Conservation (phyloP, 768 basidiomycete genomes). For the Mycena galopus region DNA sequence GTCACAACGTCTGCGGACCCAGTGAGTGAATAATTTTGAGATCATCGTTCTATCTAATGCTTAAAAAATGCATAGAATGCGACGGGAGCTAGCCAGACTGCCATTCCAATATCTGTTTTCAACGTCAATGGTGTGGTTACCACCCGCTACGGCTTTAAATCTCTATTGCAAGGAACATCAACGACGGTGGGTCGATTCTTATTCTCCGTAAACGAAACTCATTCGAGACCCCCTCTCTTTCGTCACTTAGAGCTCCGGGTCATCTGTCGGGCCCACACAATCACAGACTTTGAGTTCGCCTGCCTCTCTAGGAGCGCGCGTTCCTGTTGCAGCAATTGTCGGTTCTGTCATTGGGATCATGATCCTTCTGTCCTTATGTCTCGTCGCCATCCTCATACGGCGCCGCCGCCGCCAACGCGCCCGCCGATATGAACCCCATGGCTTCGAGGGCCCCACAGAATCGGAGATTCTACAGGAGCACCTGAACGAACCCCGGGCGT, state of each 20-base stretch:
- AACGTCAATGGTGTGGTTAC: background rate
- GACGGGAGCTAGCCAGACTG: background rate
- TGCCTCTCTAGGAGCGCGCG: background rate
- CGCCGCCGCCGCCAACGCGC: background rate
- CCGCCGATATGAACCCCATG: background rate
- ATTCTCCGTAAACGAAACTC: background rate
- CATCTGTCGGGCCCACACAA: background rate
- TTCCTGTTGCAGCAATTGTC: background rate
- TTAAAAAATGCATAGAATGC: background rate
- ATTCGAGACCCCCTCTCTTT: background rate
- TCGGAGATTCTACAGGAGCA: background rate
- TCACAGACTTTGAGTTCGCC: background rate
- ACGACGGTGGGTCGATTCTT: background rate
- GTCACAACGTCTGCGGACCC: background rate
- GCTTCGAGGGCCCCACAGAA: background rate
- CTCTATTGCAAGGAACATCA: background rate
- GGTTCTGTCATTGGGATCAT: background rate
- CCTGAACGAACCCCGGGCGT: background rate
- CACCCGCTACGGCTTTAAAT: background rate
- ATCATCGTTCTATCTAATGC: background rate
- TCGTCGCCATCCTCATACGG: background rate
- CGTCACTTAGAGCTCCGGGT: background rate
- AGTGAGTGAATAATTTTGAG: background rate
- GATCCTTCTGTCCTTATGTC: background rate
- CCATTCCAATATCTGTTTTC: background rate